Evolutionary conservation across 2,329 filamentous ascomycete species (phyloP).

Genomic region (Madurella fahalii): DNA sequence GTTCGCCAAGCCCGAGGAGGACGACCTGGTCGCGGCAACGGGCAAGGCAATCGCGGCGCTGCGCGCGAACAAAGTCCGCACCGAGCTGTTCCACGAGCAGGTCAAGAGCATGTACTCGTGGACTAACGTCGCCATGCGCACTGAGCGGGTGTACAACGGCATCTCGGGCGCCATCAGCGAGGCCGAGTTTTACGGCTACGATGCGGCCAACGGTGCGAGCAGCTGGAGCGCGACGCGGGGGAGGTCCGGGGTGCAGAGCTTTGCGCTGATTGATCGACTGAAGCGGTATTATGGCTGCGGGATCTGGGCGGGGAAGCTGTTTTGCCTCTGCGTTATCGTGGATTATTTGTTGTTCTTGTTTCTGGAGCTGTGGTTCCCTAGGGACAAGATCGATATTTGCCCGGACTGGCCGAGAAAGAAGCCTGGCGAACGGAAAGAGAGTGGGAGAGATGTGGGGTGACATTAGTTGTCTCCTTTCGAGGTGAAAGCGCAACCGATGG

Average conservation of each 20-base stretch:
- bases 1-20: slow-evolving; percentile 94
- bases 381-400: slow-evolving; percentile 82
- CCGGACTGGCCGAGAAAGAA: slow-evolving; percentile 86
- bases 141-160: slow-evolving; percentile 91
- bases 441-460: slow-evolving; percentile 27
- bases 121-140: slow-evolving; percentile 90
- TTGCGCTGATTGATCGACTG: slow-evolving; percentile 87
- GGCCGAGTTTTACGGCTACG: slow-evolving; percentile 82
- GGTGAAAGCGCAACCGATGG: no score
- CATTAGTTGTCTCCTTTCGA: not conserved
- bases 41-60: slow-evolving; percentile 83
- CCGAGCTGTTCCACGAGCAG: slow-evolving; percentile 92
- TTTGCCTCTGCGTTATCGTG: slow-evolving; percentile 89
- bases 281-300: slow-evolving; percentile 98
- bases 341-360: slow-evolving; percentile 90
- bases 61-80: slow-evolving; percentile 79
- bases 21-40: slow-evolving; percentile 86
- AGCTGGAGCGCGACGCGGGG: slow-evolving; percentile 68
- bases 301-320: slow-evolving; percentile 96
- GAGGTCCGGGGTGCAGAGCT: slow-evolving; percentile 69
- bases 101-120: slow-evolving; percentile 99
- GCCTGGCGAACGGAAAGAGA: slow-evolving; percentile 29
- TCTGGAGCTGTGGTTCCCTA: slow-evolving; percentile 80
- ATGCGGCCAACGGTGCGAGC: slow-evolving; percentile 51
- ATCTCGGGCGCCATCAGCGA: slow-evolving; percentile 83